phyloP scores from a whole-genome alignment of 2,329 filamentous ascomycete species.

The Neonectria sp. region DNA sequence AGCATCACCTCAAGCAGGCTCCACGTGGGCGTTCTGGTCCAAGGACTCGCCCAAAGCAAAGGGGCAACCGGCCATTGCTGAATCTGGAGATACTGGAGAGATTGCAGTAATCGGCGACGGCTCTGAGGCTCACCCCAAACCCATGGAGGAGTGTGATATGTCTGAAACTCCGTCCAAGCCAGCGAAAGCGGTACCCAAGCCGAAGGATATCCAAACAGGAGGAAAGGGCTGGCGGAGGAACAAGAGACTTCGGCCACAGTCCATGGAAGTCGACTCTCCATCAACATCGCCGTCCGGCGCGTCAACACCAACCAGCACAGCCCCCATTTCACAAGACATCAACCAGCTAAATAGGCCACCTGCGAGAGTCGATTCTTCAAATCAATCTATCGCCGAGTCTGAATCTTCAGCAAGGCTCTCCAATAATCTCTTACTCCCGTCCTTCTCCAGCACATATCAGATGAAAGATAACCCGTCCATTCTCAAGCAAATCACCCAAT shows the following conservation, averaged over 20 bases:
- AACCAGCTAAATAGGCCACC: slow-evolving; percentile 21
- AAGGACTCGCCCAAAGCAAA: slow-evolving; percentile 64
- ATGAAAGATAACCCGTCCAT: slow-evolving; percentile 79
- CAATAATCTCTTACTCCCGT: slow-evolving; percentile 78
- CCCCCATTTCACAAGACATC: slow-evolving; percentile 35
- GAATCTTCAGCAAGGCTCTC: slow-evolving; percentile 61
- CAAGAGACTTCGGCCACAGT: slow-evolving; percentile 63
- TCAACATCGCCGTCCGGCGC: slow-evolving; percentile 48
- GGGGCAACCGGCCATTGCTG: slow-evolving; percentile 52
- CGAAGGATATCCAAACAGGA: slow-evolving; percentile 50
- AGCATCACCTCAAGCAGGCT: slow-evolving; percentile 66
- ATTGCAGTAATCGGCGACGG: slow-evolving; percentile 72
- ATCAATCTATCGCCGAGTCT: slow-evolving; percentile 57
- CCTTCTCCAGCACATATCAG: slow-evolving; percentile 78
- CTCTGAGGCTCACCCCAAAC: slow-evolving; percentile 69
- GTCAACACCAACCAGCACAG: slow-evolving; percentile 41
- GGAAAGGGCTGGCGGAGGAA: slow-evolving; percentile 56
- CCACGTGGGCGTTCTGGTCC: slow-evolving; percentile 89
- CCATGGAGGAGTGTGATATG: slow-evolving; percentile 61
- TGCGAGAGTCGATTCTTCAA: slow-evolving; percentile 39
- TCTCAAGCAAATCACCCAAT: slow-evolving; percentile 74
- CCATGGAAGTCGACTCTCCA: slow-evolving; percentile 62
- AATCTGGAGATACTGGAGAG: slow-evolving; percentile 65
- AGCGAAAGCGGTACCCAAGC: slow-evolving; percentile 44
- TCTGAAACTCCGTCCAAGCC: slow-evolving; percentile 55